These are phyloP conservation scores for Austroboletus niveus DNA, from an alignment of 1,284 basidiomycete species.

Conservation along the genomic window DNA sequence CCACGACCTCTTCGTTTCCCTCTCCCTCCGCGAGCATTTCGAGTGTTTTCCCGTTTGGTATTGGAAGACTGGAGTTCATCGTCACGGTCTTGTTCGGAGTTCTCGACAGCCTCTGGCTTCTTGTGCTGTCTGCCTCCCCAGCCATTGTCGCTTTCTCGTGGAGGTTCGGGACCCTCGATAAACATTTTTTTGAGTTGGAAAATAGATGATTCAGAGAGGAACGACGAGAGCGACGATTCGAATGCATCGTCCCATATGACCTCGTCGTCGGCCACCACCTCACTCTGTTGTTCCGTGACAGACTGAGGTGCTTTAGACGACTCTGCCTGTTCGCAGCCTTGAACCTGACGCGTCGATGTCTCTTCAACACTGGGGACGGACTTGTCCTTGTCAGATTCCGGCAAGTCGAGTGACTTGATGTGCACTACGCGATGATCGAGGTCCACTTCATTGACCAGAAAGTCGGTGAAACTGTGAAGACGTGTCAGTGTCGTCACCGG, in stretches of 20 bases:
- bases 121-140: conserved; percentile 54
- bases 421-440: conserved; percentile 76
- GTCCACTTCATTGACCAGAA: conserved; percentile 88
- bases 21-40: conserved; percentile 46
- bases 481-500: conserved; percentile 7
- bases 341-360: neutral
- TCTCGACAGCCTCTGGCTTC: conserved; percentile 28
- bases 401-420: conserved; percentile 72
- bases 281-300: conserved; percentile 6
- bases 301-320: conserved; percentile 6
- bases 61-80: conserved; percentile 30
- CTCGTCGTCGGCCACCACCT: conserved; percentile 27
- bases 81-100: conserved; percentile 17
- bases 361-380: conserved; percentile 8
- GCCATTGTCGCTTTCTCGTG: conserved; percentile 63
- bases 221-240: conserved; percentile 53
- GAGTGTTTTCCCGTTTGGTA: conserved; percentile 38
- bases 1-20: conserved; percentile 42
- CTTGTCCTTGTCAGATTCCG: conserved; percentile 47
- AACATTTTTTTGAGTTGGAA: conserved; percentile 68
- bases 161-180: conserved; percentile 72
- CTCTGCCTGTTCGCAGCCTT: neutral
- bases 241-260: conserved; percentile 65
- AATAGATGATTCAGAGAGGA: conserved; percentile 62
- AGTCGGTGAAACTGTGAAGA: conserved; percentile 83